phyloP scores from a whole-genome alignment of 2,329 filamentous ascomycete genomes.

The Ramichloridium luteum region DNA sequence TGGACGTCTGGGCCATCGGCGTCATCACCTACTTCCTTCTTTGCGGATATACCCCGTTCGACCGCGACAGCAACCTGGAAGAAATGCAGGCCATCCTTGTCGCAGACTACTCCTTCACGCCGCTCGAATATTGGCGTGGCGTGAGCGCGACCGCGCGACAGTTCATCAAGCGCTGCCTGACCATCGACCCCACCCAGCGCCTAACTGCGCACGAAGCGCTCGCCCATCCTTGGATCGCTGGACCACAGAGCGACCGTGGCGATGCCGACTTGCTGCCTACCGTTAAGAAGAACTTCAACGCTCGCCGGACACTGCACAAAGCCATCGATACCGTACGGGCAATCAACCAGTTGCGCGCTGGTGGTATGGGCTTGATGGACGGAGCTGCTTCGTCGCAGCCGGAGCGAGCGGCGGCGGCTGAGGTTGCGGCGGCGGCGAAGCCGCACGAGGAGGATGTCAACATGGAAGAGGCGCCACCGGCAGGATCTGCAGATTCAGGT shows the following conservation, averaged over 20 bases:
- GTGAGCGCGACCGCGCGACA: constrained; percentile 74
- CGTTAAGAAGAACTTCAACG: constrained; percentile 61
- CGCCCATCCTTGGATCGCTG: constrained; percentile 52
- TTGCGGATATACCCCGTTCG: constrained; percentile 95
- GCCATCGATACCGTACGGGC: constrained; percentile 57
- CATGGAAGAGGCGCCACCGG: constrained; percentile 29
- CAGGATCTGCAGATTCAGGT: constrained; percentile 22
- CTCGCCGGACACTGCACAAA: constrained; percentile 51
- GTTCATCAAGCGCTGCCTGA: constrained; percentile 85
- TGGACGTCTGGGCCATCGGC: constrained; percentile 95
- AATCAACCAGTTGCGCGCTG: constrained; percentile 54
- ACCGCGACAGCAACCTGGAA: constrained; percentile 92
- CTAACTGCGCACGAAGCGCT: constrained; percentile 80
- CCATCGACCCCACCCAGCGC: constrained; percentile 72
- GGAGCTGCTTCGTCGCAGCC: constrained; percentile 47
- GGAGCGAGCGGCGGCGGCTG: too few relatives aligned
- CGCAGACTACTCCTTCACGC: constrained; percentile 91
- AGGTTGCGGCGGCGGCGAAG: constrained; percentile 12
- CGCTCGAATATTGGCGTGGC: constrained; percentile 89
- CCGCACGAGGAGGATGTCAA: constrained; percentile 20
- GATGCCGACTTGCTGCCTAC: constrained; percentile 48
- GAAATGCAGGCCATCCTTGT: constrained; percentile 98
- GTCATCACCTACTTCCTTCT: constrained; percentile 98
- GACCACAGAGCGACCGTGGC: constrained; percentile 37
- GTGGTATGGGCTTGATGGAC: constrained; percentile 48